These are phyloP conservation scores for Heliamphora pulchella DNA, from an alignment of 179 eudicot genomes.

Conservation along the genomic window DNA sequence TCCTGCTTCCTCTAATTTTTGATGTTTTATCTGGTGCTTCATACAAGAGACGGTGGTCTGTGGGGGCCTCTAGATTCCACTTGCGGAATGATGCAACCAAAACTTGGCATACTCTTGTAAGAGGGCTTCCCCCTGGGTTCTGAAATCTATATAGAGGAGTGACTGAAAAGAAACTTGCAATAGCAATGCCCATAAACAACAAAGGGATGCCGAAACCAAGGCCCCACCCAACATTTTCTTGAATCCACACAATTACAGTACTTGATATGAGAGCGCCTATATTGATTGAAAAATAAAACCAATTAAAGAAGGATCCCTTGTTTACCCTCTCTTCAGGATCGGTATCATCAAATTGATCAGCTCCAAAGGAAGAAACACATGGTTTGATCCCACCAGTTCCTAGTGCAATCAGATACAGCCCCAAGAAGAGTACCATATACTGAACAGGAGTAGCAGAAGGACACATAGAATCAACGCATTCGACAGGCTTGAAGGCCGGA, in stretches of 20 bases:
- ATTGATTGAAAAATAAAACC: conserved; percentile 55
- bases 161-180: conserved; percentile 43
- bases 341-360: conserved; percentile 72
- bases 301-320: conserved; percentile 65
- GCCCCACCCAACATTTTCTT: conserved; percentile 64
- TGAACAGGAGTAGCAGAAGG: conserved; percentile 42
- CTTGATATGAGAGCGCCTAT: conserved; percentile 53
- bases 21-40: conserved; percentile 34
- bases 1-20: conserved; percentile 34
- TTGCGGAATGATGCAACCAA: conserved; percentile 48
- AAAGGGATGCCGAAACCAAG: conserved; percentile 59
- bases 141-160: conserved; percentile 52
- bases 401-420: conserved; percentile 58
- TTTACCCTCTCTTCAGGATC: conserved; percentile 44
- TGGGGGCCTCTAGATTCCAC: conserved; percentile 35
- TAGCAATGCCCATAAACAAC: conserved; percentile 46
- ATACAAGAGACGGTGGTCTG: conserved; percentile 34
- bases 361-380: conserved; percentile 66
- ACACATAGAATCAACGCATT: conserved; percentile 44
- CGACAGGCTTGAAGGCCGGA: conserved; percentile 45
- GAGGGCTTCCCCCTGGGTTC: conserved; percentile 58
- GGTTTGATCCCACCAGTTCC: conserved; percentile 78
- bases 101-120: conserved; percentile 57
- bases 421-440: conserved; percentile 38
- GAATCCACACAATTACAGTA: conserved; percentile 52